Evolutionary conservation across 2,329 filamentous ascomycete species (phyloP).

Genomic region (Rugonectria rugulosa): DNA sequence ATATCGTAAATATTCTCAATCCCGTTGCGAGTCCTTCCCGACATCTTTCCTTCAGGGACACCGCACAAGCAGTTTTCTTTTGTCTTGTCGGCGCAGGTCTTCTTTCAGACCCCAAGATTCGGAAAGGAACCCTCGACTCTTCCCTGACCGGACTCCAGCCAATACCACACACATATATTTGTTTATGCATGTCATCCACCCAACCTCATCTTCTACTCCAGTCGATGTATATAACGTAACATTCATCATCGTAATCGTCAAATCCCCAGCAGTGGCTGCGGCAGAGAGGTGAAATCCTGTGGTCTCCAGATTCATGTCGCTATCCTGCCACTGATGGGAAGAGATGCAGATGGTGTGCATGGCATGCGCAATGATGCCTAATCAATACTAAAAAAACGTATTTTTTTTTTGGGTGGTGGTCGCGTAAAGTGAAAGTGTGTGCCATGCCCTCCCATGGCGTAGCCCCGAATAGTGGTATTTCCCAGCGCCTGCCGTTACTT

Average conservation of each 20-base stretch:
- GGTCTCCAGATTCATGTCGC: neutral
- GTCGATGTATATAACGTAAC: constrained; percentile 31
- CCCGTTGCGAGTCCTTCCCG: constrained; percentile 7
- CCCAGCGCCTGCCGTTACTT: constrained; percentile 38
- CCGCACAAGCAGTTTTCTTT: constrained; percentile 5
- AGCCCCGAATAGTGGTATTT: constrained; percentile 31
- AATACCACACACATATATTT: constrained; percentile 23
- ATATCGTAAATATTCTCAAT: constrained; percentile 19
- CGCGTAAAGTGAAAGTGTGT: constrained; percentile 32
- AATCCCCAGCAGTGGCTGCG: constrained; percentile 9
- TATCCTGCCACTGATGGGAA: constrained; percentile 1
- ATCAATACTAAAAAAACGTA: constrained; percentile 35
- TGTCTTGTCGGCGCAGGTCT: constrained; percentile 16
- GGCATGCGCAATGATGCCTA: constrained; percentile 28
- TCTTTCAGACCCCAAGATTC: constrained; percentile 20
- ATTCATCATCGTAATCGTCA: constrained; percentile 36
- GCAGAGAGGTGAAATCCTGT: neutral
- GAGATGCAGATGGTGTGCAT: constrained; percentile 25
- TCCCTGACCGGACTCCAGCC: constrained; percentile 13
- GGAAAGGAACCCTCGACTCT: constrained; percentile 8
- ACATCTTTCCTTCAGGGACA: constrained; percentile 4
- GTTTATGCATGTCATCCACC: constrained; percentile 18
- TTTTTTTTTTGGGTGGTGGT: constrained; percentile 34
- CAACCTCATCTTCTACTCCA: constrained; percentile 26
- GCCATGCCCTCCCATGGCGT: constrained; percentile 31